phyloP scores from a whole-genome alignment of 1,139 yeast species.

The Lodderomyces orthopsilosis region DNA sequence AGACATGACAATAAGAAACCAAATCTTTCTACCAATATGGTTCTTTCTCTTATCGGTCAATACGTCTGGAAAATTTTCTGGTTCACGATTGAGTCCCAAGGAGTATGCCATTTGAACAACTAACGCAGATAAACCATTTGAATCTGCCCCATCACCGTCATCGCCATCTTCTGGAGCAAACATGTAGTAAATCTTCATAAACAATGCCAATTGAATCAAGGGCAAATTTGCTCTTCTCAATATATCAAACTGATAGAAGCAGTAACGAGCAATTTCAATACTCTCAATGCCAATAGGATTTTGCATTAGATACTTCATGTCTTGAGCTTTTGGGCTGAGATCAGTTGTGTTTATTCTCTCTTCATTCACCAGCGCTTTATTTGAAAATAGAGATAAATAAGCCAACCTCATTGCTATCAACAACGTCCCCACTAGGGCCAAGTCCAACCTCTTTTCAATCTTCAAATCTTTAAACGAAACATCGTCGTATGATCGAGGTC shows the following conservation, averaged over 20 bases:
- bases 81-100: slow-evolving; percentile 48
- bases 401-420: slow-evolving; percentile 29
- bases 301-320: slow-evolving; percentile 40
- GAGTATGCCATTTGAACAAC: slow-evolving; percentile 42
- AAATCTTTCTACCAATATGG: slow-evolving; percentile 49
- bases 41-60: slow-evolving; percentile 26
- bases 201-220: slow-evolving; percentile 47
- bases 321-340: slow-evolving; percentile 24
- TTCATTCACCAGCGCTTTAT: slow-evolving; percentile 28
- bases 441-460: slow-evolving; percentile 31
- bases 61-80: slow-evolving; percentile 23
- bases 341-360: slow-evolving; percentile 23
- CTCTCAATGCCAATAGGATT: slow-evolving; percentile 48
- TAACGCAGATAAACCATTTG: slow-evolving; percentile 35
- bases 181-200: slow-evolving; percentile 36
- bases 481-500: slow-evolving; percentile 22
- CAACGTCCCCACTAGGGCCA: slow-evolving; percentile 32
- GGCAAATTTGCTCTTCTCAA: slow-evolving; percentile 47
- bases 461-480: slow-evolving; percentile 19
- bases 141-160: slow-evolving; percentile 45
- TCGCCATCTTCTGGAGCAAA: slow-evolving; percentile 55
- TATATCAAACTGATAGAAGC: slow-evolving; percentile 51
- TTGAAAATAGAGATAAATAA: slow-evolving; percentile 34
- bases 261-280: slow-evolving; percentile 49
- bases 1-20: slow-evolving; percentile 35